Evolutionary conservation across 352 stramenopile species (phyloP), one percentile per base, ranked within the genome.

Genomic region (Phytophthora chlamydospora): DNA sequence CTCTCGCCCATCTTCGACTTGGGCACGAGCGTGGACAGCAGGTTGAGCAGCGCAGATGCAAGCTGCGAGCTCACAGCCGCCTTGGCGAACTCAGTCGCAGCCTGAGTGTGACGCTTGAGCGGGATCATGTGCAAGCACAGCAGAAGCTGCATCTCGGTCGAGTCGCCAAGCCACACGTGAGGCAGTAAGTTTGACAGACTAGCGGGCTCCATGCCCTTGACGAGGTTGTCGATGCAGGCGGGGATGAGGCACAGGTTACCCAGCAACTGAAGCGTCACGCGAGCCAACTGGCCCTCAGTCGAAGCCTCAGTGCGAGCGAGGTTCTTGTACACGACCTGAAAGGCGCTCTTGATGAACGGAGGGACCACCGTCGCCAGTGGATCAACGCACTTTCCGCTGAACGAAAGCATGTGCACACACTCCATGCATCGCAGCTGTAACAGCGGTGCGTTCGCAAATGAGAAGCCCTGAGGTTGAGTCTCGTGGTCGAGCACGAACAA

Each of bases 111-210:
- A 16, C 87, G 78, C 63, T 96, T 96, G 16, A 96, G 71, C 6
- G 85, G 85, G 46, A 93, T 96, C 85, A 93, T 96, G 60, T 96
- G 87, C 33, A 96, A 73, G 40, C 85, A 94, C 36, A 96, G 47
- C 21, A 96, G 59, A 16, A 96, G 69, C 48, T 96, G 85, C 53
- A 96, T 88, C 58, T 91, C 85, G 7, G 73, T 90, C 21, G 86
- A 83, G 48, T 96, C 85, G 7, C 82, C 85, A 1, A 89, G 64
- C 82, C 84, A 94, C 12, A 94, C 78, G 17, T 89, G 80, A 3
- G 87, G 87, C 16, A 96, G 58, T 27, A 96, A 40, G 27, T 75
- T 83, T 0, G 87, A 78, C 34, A 96, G 62, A 33, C 80, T 84
- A 21, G 81, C 75, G 2, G 87, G 81, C 53, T 96, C 78, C 87